phyloP scores from a whole-genome alignment of 2,329 filamentous ascomycete genomes.

The Triangularia verruculosa region DNA sequence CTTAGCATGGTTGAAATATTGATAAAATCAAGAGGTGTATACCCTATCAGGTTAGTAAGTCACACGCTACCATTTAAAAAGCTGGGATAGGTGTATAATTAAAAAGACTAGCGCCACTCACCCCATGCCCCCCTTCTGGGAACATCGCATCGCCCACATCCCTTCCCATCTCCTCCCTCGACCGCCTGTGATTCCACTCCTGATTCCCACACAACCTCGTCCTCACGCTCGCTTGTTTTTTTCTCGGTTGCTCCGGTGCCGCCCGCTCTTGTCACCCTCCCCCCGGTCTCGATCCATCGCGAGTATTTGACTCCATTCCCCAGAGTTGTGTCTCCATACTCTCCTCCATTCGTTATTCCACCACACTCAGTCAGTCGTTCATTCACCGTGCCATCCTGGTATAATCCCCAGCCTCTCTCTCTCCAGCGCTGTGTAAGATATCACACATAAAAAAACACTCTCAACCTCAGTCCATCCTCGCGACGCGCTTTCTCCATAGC shows the following conservation, averaged over 20 bases:
- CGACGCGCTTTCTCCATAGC: not conserved
- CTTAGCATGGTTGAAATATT: no score
- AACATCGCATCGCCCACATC: slow-evolving; percentile 1
- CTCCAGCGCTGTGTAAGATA: not conserved
- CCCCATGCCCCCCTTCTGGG: not conserved
- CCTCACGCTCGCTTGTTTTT: slow-evolving; percentile 4
- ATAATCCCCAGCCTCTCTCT: not conserved
- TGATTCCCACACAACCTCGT: slow-evolving; percentile 2
- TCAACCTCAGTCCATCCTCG: not conserved
- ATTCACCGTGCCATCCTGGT: not conserved
- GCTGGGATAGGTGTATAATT: no score
- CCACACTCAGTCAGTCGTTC: not conserved
- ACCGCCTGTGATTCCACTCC: not conserved
- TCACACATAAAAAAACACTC: not conserved
- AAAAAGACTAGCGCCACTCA: slow-evolving; percentile 7
- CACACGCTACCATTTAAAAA: no score
- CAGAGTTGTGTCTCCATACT: not conserved
- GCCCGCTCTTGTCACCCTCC: no score
- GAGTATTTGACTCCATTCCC: not conserved
- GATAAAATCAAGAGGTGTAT: no score
- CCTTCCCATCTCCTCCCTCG: not conserved
- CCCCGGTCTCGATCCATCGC: not conserved
- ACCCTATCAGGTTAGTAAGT: no score
- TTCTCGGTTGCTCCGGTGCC: slow-evolving; percentile 5
- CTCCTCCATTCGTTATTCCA: not conserved